phyloP scores from a whole-genome alignment of 306 rosid genomes.

The Prunus campanulata region DNA sequence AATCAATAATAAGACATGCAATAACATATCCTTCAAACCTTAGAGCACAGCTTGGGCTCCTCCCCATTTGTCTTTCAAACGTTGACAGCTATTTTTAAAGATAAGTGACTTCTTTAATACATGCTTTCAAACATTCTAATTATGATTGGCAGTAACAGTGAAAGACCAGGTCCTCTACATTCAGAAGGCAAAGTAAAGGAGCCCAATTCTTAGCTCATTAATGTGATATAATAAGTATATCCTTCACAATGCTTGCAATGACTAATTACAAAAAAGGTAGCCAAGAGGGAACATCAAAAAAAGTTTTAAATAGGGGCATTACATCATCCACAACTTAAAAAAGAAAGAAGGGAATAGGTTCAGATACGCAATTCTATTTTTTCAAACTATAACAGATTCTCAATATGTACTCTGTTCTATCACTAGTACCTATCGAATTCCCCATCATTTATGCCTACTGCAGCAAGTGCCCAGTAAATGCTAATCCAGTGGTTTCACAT shows the following conservation, averaged over 20 bases:
- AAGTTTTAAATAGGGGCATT: too few species aligned
- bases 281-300: too few species aligned
- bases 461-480: neutral
- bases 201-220: neutral
- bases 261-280: neutral
- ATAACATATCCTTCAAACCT: neutral
- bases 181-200: neutral
- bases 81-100: neutral
- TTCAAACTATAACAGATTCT: too few species aligned
- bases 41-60: neutral
- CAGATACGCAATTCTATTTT: too few species aligned
- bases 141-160: neutral
- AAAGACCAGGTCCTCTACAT: neutral
- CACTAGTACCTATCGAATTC: too few species aligned
- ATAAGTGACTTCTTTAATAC: neutral
- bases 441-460: neutral
- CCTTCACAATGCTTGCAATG: neutral
- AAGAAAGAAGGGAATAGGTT: too few species aligned
- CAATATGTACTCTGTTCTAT: too few species aligned
- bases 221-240: neutral
- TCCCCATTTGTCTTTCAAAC: neutral
- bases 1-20: neutral
- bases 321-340: too few species aligned
- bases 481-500: neutral
- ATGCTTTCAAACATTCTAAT: neutral